Conservation (phyloP, 2,329 filamentous ascomycete species). For the Colletotrichum tamarilloi region DNA sequence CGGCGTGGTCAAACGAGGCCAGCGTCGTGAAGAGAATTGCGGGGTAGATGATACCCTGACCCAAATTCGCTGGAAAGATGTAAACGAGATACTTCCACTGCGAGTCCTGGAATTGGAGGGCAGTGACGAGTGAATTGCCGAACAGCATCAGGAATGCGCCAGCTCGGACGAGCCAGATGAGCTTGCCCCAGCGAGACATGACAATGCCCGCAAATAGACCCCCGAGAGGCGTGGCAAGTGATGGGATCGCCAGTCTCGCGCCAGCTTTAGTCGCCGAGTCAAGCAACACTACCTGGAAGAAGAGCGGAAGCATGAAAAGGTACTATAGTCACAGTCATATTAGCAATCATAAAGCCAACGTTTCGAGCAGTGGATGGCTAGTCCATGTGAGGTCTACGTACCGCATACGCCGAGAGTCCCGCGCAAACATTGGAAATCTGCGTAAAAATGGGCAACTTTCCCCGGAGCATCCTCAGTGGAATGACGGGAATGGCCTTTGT, state of each 20-base stretch:
- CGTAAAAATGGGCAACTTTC: conserved; percentile 63
- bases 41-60: conserved; percentile 70
- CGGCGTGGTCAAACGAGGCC: conserved; percentile 70
- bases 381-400: conserved; percentile 48
- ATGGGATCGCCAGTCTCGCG: conserved; percentile 71
- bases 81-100: conserved; percentile 66
- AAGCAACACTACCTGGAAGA: conserved; percentile 74
- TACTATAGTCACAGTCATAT: conserved; percentile 52
- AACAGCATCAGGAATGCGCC: conserved; percentile 63
- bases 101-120: conserved; percentile 60
- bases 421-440: conserved; percentile 70
- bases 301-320: conserved; percentile 76
- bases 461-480: conserved; percentile 66
- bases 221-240: conserved; percentile 67
- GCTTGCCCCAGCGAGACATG: conserved; percentile 66
- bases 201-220: conserved; percentile 67
- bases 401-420: conserved; percentile 71
- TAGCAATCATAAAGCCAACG: not conserved
- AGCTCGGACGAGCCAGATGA: conserved; percentile 62
- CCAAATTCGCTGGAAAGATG: conserved; percentile 68
- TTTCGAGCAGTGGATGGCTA: not conserved
- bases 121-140: conserved; percentile 64
- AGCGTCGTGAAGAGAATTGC: conserved; percentile 70
- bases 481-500: conserved; percentile 65
- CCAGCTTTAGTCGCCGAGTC: conserved; percentile 74